These are phyloP conservation scores for Diplodia scrobiculata DNA, from an alignment of 2,329 filamentous ascomycete species.

Conservation along the genomic window DNA sequence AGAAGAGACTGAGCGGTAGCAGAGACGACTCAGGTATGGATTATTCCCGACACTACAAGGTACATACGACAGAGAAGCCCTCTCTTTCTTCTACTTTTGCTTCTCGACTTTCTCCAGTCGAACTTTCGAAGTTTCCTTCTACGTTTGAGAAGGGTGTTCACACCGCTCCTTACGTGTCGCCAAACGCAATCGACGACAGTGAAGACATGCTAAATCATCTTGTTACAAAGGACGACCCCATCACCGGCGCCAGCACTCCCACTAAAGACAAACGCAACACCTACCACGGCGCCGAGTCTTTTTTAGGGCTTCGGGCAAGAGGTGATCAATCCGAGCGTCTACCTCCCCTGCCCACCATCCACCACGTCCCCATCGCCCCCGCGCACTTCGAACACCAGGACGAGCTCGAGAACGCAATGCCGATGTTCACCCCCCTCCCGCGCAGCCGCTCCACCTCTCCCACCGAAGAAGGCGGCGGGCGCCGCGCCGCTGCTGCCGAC, in stretches of 20 bases:
- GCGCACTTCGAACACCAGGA: constrained; percentile 15
- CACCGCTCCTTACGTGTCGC: constrained; percentile 5
- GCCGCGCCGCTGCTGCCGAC: too few species aligned
- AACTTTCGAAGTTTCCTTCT: background rate
- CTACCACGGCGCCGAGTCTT: constrained; percentile 50
- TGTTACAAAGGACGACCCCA: constrained; percentile 11
- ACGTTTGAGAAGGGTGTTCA: background rate
- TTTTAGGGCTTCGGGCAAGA: constrained; percentile 64
- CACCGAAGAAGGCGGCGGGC: constrained; percentile 42
- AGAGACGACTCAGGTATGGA: constrained; percentile 43
- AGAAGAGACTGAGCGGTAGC: constrained; percentile 44
- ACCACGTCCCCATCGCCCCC: constrained; percentile 36
- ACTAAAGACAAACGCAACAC: constrained; percentile 15
- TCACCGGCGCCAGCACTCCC: constrained; percentile 4
- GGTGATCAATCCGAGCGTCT: constrained; percentile 20
- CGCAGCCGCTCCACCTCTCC: constrained; percentile 34
- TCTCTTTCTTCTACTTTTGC: constrained; percentile 37
- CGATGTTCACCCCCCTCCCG: constrained; percentile 23
- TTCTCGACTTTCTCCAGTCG: constrained; percentile 28
- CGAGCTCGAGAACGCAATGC: constrained; percentile 15
- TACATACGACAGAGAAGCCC: constrained; percentile 39
- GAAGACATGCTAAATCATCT: constrained; percentile 15
- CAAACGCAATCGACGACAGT: constrained; percentile 33
- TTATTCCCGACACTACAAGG: constrained; percentile 39
- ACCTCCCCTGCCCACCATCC: constrained; percentile 47